A percentile compares a stretch with the other conserved stretches of the same genome.
phyloP scores from a whole-genome alignment of 345 rosid species.

The Lepidium didymum region DNA sequence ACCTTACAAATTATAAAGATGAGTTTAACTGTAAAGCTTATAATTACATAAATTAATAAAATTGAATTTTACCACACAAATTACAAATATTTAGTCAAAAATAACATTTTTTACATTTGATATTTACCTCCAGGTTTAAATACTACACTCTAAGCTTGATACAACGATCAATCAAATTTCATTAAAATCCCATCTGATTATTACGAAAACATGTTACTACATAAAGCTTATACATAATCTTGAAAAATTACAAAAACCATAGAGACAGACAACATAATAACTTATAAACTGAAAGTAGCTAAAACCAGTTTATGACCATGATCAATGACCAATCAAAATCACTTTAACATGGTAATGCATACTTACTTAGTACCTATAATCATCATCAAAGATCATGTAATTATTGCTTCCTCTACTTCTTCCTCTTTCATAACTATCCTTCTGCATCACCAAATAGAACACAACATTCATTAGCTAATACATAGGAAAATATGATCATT shows the following conservation, averaged over 20 bases:
- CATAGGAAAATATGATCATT: not conserved
- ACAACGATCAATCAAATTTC: not conserved
- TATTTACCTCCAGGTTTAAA: no score
- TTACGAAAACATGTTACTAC: conserved; percentile 8
- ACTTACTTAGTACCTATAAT: conserved; percentile 47
- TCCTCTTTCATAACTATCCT: conserved; percentile 54
- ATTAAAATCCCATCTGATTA: not conserved
- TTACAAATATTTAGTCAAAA: no score
- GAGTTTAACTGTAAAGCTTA: no score
- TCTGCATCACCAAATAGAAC: conserved; percentile 35
- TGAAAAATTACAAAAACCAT: not conserved
- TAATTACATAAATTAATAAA: no score
- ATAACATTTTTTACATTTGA: no score
- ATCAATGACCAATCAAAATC: not conserved
- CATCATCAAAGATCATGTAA: conserved; percentile 75
- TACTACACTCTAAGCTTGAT: not conserved
- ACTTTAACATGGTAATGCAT: not conserved
- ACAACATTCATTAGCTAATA: not conserved
- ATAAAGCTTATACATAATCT: not conserved
- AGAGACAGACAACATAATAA: not conserved
- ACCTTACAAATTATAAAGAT: no score
- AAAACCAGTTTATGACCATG: conserved; percentile 7
- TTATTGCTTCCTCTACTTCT: conserved; percentile 47
- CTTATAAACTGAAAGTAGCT: not conserved
- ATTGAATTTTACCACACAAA: no score